Base-by-base conservation (phyloP, 2,329 filamentous ascomycete genomes). In the Mycogone perniciosa region DNA sequence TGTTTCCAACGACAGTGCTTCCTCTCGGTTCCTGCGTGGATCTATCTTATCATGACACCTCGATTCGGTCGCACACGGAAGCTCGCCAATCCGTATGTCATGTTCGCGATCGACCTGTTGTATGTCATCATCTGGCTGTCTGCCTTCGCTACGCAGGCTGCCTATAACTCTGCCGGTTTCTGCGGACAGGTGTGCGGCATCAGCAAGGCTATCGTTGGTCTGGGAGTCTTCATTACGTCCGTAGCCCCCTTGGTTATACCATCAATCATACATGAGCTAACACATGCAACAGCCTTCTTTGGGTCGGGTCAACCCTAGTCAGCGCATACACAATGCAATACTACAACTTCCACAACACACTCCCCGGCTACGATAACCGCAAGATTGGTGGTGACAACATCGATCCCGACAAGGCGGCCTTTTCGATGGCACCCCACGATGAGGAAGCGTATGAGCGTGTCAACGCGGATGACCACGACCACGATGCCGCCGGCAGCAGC, bases 381-480 rank as follows among this genome's bases (percentile, higher is more conserved):
- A 65, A 70, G 60, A 59, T 73, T 46, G 63, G 64, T 53, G 62
- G 62, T 54, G 67, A 65, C 56, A 78, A 80, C 68, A 84, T 84
- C 58, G 82, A 85, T 63, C 82, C 82, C 0, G 82, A 86, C 66
- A 85, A 85, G 71, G 81, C 82, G 30, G 82, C 82, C 53, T 86
- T 86, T 68, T 84, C 80, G 51, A 83, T 82, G 66, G 80, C 79
- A 10, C 80, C 80, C n/a, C 78, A 82, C 61, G 81, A 82, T 59
- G 82, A 85, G 56, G 82, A 85, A 61, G 76, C 79, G 40, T 85
- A 85, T 60, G 79, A 81, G 46, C 79, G 79, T 10, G 75, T 85
- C 54, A 75, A 82, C 64, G 71, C 74, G 67, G 72, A 79, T 51
- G 76, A 81, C 59, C 73, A 80, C 54, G 71, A 77, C 48, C 57